Evolutionary conservation across 192 early-diverging fungal genomes (phyloP).

Genomic region (Coemansia sp.): DNA sequence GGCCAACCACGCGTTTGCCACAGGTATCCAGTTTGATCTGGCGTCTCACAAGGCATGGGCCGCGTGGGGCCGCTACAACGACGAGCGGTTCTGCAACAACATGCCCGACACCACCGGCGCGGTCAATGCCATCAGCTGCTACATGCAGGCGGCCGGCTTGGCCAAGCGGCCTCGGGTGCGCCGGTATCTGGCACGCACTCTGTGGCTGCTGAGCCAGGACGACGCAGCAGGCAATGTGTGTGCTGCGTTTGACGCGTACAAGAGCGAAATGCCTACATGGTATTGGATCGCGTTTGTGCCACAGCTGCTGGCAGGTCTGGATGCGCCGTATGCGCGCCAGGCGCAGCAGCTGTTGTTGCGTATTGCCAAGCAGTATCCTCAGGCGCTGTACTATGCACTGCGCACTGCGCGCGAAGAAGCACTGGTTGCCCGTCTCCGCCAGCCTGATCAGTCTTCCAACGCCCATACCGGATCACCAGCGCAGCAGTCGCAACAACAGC

Average conservation of each 20-base stretch:
- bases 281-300: constrained; percentile 99
- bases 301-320: constrained; percentile 84
- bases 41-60: constrained; percentile 94
- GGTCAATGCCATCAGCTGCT: constrained; percentile 90
- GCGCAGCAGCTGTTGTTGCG: constrained; percentile 82
- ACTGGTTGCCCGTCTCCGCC: constrained; percentile 58
- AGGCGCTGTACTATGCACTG: constrained; percentile 94
- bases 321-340: constrained; percentile 66
- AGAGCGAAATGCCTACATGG: constrained; percentile 89
- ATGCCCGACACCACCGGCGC: constrained; percentile 80
- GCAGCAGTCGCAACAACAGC: constrained; percentile 24
- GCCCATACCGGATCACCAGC: constrained; percentile 14
- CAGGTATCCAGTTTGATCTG: constrained; percentile 86
- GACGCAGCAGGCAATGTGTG: constrained; percentile 74
- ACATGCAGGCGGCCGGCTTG: constrained; percentile 90
- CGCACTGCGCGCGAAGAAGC: constrained; percentile 91
- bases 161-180: constrained; percentile 84
- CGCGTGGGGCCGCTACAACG: constrained; percentile 94
- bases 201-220: constrained; percentile 93
- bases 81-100: constrained; percentile 82
- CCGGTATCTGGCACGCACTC: constrained; percentile 87
- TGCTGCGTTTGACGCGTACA: constrained; percentile 83
- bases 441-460: constrained; percentile 15
- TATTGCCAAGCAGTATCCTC: constrained; percentile 85
- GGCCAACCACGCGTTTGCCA: constrained; percentile 87